A percentile compares a stretch with the other conserved stretches of the same genome.
phyloP scores from a whole-genome alignment of 1,284 basidiomycete species.

The Moniliella sp. region DNA sequence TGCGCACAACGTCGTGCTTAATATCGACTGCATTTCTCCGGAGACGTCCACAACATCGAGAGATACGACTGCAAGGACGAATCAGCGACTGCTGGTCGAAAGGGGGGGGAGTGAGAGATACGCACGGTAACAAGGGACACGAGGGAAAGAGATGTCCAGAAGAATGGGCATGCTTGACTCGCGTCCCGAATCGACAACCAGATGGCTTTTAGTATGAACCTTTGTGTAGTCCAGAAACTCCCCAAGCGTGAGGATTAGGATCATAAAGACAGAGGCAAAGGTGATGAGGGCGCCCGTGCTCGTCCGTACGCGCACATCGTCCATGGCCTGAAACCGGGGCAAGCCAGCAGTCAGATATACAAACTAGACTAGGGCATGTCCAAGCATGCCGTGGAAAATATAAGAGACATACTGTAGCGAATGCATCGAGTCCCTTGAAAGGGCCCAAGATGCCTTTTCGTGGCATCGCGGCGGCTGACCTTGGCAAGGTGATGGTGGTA shows the following conservation, averaged over 20 bases:
- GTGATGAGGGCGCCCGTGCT: conserved; percentile 43
- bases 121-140: conserved; percentile 90
- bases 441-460: conserved; percentile 18
- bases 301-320: conserved; percentile 31
- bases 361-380: conserved; percentile 3
- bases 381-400: not conserved
- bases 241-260: conserved; percentile 70
- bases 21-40: conserved; percentile 56
- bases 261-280: conserved; percentile 69
- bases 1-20: conserved; percentile 63
- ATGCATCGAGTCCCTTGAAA: conserved; percentile 55
- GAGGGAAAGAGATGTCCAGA: conserved; percentile 81
- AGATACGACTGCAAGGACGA: too few species aligned
- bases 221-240: conserved; percentile 87
- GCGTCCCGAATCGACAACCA: conserved; percentile 52
- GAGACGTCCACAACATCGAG: conserved; percentile 94
- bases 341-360: conserved; percentile 2
- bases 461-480: too few species aligned
- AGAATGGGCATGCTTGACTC: conserved; percentile 79
- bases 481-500: too few species aligned
- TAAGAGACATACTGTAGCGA: conserved; percentile 57
- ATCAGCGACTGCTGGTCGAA: too few species aligned
- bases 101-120: too few species aligned
- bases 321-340: conserved; percentile 18
- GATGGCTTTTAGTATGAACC: conserved; percentile 42